Base-by-base conservation (phyloP, 129 eudicot species). In the Cynara cardunculus region DNA sequence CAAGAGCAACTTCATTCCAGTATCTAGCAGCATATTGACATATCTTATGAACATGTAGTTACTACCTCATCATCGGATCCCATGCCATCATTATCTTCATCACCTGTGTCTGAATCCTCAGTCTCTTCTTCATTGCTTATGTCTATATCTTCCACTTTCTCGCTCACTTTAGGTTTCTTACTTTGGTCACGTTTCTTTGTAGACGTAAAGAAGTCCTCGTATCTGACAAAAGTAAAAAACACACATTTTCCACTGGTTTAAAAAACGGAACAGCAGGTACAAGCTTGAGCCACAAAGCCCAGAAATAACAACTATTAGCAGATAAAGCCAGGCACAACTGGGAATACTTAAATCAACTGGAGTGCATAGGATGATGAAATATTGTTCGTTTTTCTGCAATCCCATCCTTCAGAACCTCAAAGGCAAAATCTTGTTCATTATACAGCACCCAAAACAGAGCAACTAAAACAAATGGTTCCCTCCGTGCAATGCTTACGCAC, bases 131-230 rank as follows among this genome's bases (percentile, higher is more conserved):
- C 89, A 27, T 85, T 90, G 2, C 71, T 85, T 74, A 62, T 27
- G 30, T 86, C 89, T 69, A 80, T 41, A 86, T 84, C 88, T 44
- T 91, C 80, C 53, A 84, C 87, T 74, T 74, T 79, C 68, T 86
- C 78, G 11, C 25, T 72, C 49, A 1, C 70, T 86, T 84, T 86
- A 67, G 83, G 25, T 83, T 86, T 87, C 81, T 75, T 90, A 81
- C 78, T 83, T 80, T 79, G 89, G 35, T 24, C 85, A 44, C 61
- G 62, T 68, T 80, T 85, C 87, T 88, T 92, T 26, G 79, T 80
- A 21, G 81, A 65, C 34, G 75, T 88, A 84, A 83, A 95, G 66
- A 95, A 95, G 72, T 95, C 97, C 4, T 90, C 87, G 25, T 90
- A 95, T 80, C 99, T 95, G 79, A 28, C 56, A 39, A 37, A 62